Evolutionary conservation across 345 rosid species (phyloP).

Genomic region (Populus davidiana): DNA sequence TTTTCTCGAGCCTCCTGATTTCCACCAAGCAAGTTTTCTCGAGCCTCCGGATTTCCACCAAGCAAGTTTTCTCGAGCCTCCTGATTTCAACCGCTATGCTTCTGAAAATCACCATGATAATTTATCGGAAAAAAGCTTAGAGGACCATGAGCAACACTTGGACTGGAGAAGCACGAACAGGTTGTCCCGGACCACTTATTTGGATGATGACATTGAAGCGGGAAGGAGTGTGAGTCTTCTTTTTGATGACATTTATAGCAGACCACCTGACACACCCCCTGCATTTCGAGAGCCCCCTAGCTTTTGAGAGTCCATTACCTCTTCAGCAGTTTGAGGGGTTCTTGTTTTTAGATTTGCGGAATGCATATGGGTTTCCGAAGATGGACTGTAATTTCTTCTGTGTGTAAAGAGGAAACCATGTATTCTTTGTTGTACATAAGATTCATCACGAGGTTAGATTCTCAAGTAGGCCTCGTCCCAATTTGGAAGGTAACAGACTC

Average conservation of each 20-base stretch:
- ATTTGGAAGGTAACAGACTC: constrained; percentile 14
- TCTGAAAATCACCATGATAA: constrained; percentile 26
- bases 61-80: constrained; percentile 63
- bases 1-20: constrained; percentile 47
- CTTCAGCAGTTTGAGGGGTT: neutral
- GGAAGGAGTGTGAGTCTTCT: constrained; percentile 58
- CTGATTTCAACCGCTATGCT: constrained; percentile 43
- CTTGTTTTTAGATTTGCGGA: constrained; percentile 15
- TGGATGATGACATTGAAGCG: constrained; percentile 54
- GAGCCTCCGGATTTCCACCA: constrained; percentile 39
- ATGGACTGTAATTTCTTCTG: constrained; percentile 4
- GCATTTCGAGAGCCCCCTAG: constrained; percentile 24
- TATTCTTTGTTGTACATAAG: constrained; percentile 55
- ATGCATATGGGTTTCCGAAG: constrained; percentile 36
- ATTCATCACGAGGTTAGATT: constrained; percentile 32
- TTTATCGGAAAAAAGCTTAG: constrained; percentile 44
- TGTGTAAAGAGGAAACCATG: constrained; percentile 27
- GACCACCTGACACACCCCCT: constrained; percentile 52
- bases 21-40: constrained; percentile 31
- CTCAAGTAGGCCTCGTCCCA: constrained; percentile 19
- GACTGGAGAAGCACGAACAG: constrained; percentile 36
- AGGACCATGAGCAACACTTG: constrained; percentile 45
- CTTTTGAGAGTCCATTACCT: constrained; percentile 15
- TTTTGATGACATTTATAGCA: constrained; percentile 75
- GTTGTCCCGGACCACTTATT: constrained; percentile 37